A percentile compares a stretch with the other conserved stretches of the same genome.
Evolutionary conservation across 2,329 filamentous ascomycete genomes (phyloP).

Genomic region (Colletotrichum echinochloae): DNA sequence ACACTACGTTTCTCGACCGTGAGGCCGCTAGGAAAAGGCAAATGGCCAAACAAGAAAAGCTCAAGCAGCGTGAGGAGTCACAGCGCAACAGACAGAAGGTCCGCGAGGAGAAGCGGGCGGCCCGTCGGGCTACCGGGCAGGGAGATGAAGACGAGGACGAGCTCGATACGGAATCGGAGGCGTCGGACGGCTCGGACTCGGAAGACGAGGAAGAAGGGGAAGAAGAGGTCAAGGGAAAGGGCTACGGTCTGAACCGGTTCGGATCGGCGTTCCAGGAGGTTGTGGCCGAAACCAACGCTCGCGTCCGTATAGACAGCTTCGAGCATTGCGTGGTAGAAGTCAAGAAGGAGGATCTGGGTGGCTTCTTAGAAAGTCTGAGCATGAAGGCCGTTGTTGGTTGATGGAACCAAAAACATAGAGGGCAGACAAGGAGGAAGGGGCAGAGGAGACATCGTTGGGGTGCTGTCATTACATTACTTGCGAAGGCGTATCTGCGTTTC

Average conservation of each 20-base stretch:
- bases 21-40: conserved; percentile 73
- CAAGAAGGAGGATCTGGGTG: conserved; percentile 92
- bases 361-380: conserved; percentile 91
- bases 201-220: conserved; percentile 69
- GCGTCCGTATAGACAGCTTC: conserved; percentile 94
- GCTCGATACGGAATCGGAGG: conserved; percentile 56
- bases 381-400: conserved; percentile 85
- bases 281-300: conserved; percentile 87
- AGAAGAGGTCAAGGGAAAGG: conserved; percentile 68
- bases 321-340: conserved; percentile 98
- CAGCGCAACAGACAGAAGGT: conserved; percentile 68
- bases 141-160: conserved; percentile 65
- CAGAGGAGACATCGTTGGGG: background rate
- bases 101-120: conserved; percentile 71
- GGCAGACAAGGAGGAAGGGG: background rate
- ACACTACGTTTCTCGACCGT: conserved; percentile 75
- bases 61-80: conserved; percentile 70
- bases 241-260: conserved; percentile 87
- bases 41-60: conserved; percentile 72
- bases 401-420: conserved; percentile 4
- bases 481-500: background rate
- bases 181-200: conserved; percentile 54
- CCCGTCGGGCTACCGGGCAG: conserved; percentile 60
- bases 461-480: background rate
- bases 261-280: conserved; percentile 97